phyloP scores from a whole-genome alignment of 192 early-diverging fungal species.

The Ambispora gerdemannii region DNA sequence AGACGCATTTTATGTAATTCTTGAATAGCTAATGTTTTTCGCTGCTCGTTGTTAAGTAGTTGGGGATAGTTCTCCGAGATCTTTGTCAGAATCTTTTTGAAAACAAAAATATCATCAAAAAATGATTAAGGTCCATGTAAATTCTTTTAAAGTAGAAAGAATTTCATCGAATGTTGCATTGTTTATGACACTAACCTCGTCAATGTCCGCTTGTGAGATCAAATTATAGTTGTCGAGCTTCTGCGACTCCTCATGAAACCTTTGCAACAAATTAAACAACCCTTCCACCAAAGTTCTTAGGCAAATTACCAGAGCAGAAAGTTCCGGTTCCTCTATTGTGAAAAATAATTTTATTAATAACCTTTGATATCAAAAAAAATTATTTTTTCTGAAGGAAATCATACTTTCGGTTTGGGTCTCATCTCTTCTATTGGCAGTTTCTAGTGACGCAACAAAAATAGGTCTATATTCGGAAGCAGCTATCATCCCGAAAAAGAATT shows the following conservation, averaged over 20 bases:
- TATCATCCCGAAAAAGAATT: background rate
- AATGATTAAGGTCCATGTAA: background rate
- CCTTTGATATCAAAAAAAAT: background rate
- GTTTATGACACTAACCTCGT: background rate
- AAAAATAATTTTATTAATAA: background rate
- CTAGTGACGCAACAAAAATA: slow-evolving; percentile 19
- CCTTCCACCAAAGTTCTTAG: slow-evolving; percentile 2
- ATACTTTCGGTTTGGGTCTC: slow-evolving; percentile 12
- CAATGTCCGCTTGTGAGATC: background rate
- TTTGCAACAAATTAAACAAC: background rate
- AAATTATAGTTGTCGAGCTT: slow-evolving; percentile 9
- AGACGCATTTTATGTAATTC: background rate
- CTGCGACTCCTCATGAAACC: background rate
- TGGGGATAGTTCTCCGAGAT: background rate
- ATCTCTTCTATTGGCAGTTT: slow-evolving; percentile 14
- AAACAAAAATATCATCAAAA: background rate
- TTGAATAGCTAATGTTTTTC: slow-evolving; percentile 1
- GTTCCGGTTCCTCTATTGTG: slow-evolving; percentile 19
- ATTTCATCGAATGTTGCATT: background rate
- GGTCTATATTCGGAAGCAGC: slow-evolving; percentile 18
- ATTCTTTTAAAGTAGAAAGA: background rate
- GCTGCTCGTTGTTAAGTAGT: background rate
- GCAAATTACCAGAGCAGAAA: slow-evolving; percentile 21
- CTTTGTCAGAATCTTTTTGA: background rate
- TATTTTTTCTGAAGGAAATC: background rate